Percentiles rank a stretch among this genome's conserved stretches.
phyloP scores from a whole-genome alignment of 2,329 filamentous ascomycete species.

The Fusarium acutatum region DNA sequence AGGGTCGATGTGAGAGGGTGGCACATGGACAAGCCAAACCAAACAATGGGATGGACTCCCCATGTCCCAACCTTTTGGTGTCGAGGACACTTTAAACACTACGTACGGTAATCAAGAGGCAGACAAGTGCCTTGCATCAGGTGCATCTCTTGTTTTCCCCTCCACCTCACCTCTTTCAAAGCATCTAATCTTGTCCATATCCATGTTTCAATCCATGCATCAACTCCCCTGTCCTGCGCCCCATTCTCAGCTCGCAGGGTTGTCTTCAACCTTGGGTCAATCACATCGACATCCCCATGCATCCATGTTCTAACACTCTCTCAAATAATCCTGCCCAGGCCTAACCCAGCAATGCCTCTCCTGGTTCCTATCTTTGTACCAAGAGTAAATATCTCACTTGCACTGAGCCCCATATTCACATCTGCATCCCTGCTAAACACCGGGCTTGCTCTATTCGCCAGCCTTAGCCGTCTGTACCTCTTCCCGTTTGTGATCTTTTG shows the following conservation, averaged over 20 bases:
- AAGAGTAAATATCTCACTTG: constrained; percentile 31
- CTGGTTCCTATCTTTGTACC: constrained; percentile 40
- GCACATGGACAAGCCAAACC: constrained; percentile 20
- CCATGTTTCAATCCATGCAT: constrained; percentile 1
- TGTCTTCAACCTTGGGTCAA: constrained; percentile 34
- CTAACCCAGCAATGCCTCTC: constrained; percentile 41
- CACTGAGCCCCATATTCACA: constrained; percentile 23
- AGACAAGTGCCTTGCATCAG: constrained; percentile 39
- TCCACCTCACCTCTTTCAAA: constrained; percentile 9
- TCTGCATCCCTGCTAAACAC: constrained; percentile 31
- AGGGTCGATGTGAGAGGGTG: constrained; percentile 24
- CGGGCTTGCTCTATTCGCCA: constrained; percentile 24
- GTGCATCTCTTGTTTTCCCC: constrained; percentile 12
- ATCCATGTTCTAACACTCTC: constrained; percentile 20
- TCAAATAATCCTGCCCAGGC: constrained; percentile 17
- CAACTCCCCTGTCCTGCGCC: constrained; percentile 39
- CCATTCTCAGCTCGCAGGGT: constrained; percentile 46
- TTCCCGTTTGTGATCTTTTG: constrained; percentile 39
- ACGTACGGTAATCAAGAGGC: neutral
- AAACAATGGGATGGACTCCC: constrained; percentile 11
- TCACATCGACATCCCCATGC: constrained; percentile 20
- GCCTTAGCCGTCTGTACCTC: constrained; percentile 35
- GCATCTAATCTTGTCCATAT: constrained; percentile 27
- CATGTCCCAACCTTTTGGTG: neutral
- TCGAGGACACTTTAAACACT: constrained; percentile 1